Evolutionary conservation across 2,329 filamentous ascomycete genomes (phyloP), one percentile per base, ranked within the genome.

Genomic region (Raffaelea ambrosiae): DNA sequence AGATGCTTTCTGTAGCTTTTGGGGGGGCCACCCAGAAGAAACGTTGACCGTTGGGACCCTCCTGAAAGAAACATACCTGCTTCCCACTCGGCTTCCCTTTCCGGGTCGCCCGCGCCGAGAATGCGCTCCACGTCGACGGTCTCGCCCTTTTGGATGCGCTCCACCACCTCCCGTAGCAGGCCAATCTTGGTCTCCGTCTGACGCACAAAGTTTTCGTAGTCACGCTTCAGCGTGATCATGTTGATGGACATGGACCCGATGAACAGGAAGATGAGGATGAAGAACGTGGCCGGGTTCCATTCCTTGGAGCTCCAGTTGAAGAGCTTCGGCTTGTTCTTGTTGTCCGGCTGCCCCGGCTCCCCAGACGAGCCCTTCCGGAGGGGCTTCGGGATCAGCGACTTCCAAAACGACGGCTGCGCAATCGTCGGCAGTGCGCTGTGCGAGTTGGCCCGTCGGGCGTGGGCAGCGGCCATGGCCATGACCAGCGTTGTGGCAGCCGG

Each of bases 171-270:
- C 36, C 79, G 78, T 50, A 98, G 66, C 26, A 88, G 61, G 3
- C 74, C 77, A 53, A 98, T 86, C 61, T 86, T 84, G 7, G 86
- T 81, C 56, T 95, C 86, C 5, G 89, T 83, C 55, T 82, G 81
- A 44, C 90, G 80, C 59, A 74, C 79, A 57, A 86, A 90, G 10
- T 82, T 79, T 29, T 76, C 73, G 59, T 83, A 85, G 44, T 90
- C 83, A 57, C 86, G 86, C 58, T 83, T 84, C 58, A 97, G 64
- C 33, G 82, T 75, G 59, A 98, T 84, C 74, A 93, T 86, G 59
- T 96, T 87, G 57, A 98, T 96, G 14, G 91, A 87, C 74, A 96
- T 95, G 52, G 88, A 95, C 4, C 94, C 94, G 54, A 97, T 91
- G 53, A 97, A 75, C 38, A 89, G 71, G 59, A 89, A 89, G 53